Conservation (phyloP, 164 flowering plant genomes). For the Piper betle region DNA sequence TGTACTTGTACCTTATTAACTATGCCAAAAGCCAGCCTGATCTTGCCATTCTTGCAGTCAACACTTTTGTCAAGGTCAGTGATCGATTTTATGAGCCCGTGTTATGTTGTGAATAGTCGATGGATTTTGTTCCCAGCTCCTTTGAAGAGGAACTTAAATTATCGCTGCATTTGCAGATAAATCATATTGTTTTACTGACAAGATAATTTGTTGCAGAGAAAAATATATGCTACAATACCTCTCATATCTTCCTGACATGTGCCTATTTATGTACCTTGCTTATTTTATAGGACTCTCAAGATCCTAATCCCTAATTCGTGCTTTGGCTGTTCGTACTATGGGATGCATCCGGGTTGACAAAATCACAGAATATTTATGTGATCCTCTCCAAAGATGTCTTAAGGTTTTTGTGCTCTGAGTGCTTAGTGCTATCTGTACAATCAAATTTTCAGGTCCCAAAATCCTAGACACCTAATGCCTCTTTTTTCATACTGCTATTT, state of each 20-base stretch:
- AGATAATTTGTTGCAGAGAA: no score
- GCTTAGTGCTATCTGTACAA: not conserved
- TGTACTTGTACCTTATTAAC: constrained; percentile 90
- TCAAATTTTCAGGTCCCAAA: no score
- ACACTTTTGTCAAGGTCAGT: constrained; percentile 92
- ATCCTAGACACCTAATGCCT: not conserved
- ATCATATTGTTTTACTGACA: no score
- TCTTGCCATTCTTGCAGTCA: constrained; percentile 95
- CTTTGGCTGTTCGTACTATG: constrained; percentile 97
- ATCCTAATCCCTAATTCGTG: constrained; percentile 95
- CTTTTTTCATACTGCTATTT: not conserved
- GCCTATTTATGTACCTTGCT: not conserved
- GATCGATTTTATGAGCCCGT: not conserved
- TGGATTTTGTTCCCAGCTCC: not conserved
- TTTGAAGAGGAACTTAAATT: no score
- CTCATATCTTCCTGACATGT: no score
- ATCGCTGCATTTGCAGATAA: no score
- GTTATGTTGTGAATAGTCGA: not conserved
- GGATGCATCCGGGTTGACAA: constrained; percentile 99
- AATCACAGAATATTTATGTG: constrained; percentile 96
- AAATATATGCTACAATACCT: no score
- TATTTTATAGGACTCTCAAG: constrained; percentile 84
- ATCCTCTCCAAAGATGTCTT: constrained; percentile 69
- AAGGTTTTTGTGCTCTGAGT: not conserved
- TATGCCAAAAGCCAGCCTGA: constrained; percentile 99